Evolutionary conservation across 345 rosid species (phyloP).

Genomic region (Lenwebbia sp.): DNA sequence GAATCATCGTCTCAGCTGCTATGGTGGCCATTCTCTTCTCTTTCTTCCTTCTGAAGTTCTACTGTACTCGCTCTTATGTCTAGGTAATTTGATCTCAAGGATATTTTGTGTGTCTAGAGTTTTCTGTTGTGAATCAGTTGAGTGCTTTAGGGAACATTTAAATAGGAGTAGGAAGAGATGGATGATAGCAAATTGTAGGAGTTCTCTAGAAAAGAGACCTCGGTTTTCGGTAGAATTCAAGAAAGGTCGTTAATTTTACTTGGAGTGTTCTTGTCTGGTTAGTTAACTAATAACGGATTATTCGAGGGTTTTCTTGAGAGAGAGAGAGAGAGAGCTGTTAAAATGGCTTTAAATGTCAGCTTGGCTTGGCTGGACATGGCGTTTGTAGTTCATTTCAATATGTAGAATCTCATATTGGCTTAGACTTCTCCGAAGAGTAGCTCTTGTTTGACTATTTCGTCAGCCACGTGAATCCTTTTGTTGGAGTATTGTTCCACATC

Average conservation of each 20-base stretch:
- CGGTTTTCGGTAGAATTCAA: background rate
- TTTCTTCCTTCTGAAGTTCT: background rate
- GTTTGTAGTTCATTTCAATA: background rate
- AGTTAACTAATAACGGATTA: background rate
- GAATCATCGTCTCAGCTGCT: background rate
- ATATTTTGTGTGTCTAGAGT: background rate
- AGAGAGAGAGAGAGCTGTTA: background rate
- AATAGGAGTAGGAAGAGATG: background rate
- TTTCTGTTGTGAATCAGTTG: background rate
- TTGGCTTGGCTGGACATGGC: background rate
- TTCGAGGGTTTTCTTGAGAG: background rate
- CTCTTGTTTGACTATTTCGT: too few species aligned
- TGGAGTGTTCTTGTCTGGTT: background rate
- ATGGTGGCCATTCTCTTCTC: background rate
- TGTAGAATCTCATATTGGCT: background rate
- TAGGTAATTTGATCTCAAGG: background rate
- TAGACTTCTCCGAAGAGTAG: too few species aligned
- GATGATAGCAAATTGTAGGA: background rate
- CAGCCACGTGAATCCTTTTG: too few species aligned
- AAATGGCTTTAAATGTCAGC: background rate
- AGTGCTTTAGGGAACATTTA: background rate
- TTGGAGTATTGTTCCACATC: too few species aligned
- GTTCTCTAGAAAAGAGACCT: background rate
- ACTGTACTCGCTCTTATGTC: background rate
- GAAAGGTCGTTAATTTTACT: background rate